Base-by-base conservation (phyloP, 2,329 filamentous ascomycete species). In the Aureobasidium sp. region DNA sequence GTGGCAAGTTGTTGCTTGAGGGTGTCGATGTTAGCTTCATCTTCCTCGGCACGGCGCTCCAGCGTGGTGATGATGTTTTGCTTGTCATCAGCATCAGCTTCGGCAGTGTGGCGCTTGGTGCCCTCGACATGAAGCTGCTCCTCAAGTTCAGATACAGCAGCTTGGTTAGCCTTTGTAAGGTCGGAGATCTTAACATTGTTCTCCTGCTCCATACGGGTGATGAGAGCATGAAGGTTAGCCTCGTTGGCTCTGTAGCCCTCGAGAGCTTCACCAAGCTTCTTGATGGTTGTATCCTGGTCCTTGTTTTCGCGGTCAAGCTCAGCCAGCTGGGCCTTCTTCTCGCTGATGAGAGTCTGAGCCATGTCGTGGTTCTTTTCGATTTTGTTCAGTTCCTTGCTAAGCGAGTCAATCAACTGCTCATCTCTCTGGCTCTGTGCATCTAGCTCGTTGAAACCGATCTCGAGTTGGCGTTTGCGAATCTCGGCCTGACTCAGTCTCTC, bases 221-320 rank as follows among this genome's bases (percentile, higher is more conserved):
- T 73, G 8, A 77, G 71, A 20, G 66, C 63, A 5, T 73, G 72
- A 39, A 78, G 67, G 15, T 70, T 68, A 26, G 71, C 66, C 55
- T 78, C 72, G 36, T 79, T 76, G 10, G 65, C 63, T 34, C 71
- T 73, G 64, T 77, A 79, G 13, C 69, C 68, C 15, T 76, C 70
- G 37, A 80, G 66, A 10, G 74, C 73, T 17, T 68, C 65, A 9
- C 70, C 71, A n/a, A 79, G 69, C 27, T 71, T 73, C 24, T 73
- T 70, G 13, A 76, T 63, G 27, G 68, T 70, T 9, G 65, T 70
- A n/a, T 74, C 70, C 41, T 74, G 72, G 24, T 76, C 70, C 3
- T 68, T 65, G 29, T 71, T 69, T 41, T 72, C 71, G 1, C 63
- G 56, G 26, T 67, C 65, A 7, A 72, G 63, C 26, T 63, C 62